Base-by-base conservation (phyloP, 2,329 filamentous ascomycete genomes). In the Aureobasidium subglaciale region DNA sequence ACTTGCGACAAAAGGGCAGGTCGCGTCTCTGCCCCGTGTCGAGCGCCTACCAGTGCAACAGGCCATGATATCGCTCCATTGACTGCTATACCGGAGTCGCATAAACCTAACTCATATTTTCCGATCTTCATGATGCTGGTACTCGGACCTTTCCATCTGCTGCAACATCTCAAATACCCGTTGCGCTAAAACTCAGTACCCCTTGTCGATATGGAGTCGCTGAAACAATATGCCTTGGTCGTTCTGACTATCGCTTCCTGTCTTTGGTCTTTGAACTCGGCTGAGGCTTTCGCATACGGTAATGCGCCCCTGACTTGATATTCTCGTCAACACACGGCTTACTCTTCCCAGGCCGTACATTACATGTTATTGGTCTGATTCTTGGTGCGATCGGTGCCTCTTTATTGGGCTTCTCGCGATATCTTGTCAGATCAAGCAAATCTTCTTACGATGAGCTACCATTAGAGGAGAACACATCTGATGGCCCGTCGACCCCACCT, bases 301-400 rank as follows among this genome's bases (percentile, higher is more conserved):
- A 54, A 7, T 7, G 2, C n/a, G 3, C 13, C n/a, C 18, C 16
- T 10, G 18, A 7, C 29, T 10, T 2, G 7, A 9, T 6, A 27
- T 6, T 5, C 6, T 2, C n/a, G n/a, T n/a, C n/a, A 20, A n/a
- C 20, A 34, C n/a, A n/a, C 30, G 10, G 25, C 50, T 54, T 6
- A 54, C 30, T 15, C 4, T 10, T 22, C 7, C 9, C 6, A 57
- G 56, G 49, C 11, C 48, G 49, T 46, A 75, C 77, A 4, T 60
- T 76, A 13, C 74, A 74, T 60, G 70, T 74, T 6, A 63, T 68
- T 16, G 66, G 74, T 34, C 60, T 75, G 4, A 63, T 70, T 20
- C 73, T 77, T 35, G 68, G 71, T 37, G 63, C 72, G 22, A 65
- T 71, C 9, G 74, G 73, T 8, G 59, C 66, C 20, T 66, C 63